phyloP scores from a whole-genome alignment of 2,329 filamentous ascomycete species.

The Epichloe baconii region DNA sequence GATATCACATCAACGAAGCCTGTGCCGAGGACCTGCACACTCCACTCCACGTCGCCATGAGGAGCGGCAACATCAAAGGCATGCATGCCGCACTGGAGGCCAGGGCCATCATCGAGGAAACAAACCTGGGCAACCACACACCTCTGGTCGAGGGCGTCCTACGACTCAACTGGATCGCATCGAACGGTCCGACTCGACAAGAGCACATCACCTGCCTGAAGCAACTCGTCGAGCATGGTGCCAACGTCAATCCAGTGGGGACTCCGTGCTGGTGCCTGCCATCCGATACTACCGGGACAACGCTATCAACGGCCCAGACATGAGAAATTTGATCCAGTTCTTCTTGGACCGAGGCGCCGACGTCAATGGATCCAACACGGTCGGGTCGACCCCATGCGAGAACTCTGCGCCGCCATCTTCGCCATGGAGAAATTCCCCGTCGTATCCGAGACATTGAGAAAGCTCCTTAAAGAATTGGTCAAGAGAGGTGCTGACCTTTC shows the following conservation, averaged over 20 bases:
- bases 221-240: not conserved
- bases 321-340: not conserved
- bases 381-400: not conserved
- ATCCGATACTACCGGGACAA: not conserved
- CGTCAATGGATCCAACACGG: not conserved
- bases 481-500: not conserved
- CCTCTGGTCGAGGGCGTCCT: not conserved
- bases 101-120: not conserved
- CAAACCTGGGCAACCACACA: not conserved
- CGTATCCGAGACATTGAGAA: not conserved
- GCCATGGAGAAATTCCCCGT: not conserved
- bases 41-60: not conserved
- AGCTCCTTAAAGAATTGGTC: not conserved
- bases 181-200: too few species aligned
- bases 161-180: not conserved
- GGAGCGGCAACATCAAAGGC: not conserved
- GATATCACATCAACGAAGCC: not conserved
- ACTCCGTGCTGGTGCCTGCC: not conserved
- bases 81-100: not conserved
- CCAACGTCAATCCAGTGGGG: not conserved
- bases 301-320: not conserved
- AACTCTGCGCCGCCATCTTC: not conserved
- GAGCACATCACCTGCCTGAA: not conserved
- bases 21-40: not conserved
- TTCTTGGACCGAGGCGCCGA: constrained; percentile 1